Percentiles rank a stretch among this genome's conserved stretches.
These are phyloP conservation scores for Phanerochaete carnosa DNA, from an alignment of 768 basidiomycete genomes.

Conservation along the genomic window DNA sequence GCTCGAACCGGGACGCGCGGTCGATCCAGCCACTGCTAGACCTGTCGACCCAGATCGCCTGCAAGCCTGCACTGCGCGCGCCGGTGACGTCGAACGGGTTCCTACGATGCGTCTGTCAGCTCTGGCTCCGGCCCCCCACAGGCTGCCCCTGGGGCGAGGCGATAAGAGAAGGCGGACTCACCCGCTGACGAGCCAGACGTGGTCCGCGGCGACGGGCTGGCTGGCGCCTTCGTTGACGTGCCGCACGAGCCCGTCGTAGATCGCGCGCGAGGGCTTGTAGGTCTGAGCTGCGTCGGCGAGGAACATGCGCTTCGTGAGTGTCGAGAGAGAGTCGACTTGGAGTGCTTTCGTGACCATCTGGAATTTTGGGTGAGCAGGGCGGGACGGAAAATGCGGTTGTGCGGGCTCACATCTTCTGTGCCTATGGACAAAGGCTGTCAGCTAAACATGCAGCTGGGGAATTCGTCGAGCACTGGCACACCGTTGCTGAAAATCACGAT, in stretches of 20 bases:
- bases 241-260: constrained; percentile 22
- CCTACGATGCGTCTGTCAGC: constrained; percentile 8
- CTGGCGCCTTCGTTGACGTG: constrained; percentile 10
- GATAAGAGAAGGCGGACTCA: constrained; percentile 9
- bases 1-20: constrained; percentile 7
- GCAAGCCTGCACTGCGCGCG: constrained; percentile 21
- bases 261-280: constrained; percentile 25
- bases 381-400: too few species aligned
- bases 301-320: constrained; percentile 4
- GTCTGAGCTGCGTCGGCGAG: constrained; percentile 19
- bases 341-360: constrained; percentile 26
- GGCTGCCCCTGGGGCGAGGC: background rate
- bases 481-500: constrained; percentile 28
- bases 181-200: constrained; percentile 32
- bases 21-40: constrained; percentile 24
- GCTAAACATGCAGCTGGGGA: background rate
- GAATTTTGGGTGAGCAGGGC: background rate
- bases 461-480: background rate
- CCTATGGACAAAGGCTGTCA: background rate
- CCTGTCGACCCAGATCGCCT: constrained; percentile 28
- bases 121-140: too few species aligned
- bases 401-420: constrained; percentile 3
- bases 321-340: background rate
- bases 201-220: background rate
- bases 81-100: constrained; percentile 32